A percentile compares a stretch with the other conserved stretches of the same genome.
These are phyloP conservation scores for Nakazawaea ernobii DNA, from an alignment of 805 yeast species.

Conservation along the genomic window DNA sequence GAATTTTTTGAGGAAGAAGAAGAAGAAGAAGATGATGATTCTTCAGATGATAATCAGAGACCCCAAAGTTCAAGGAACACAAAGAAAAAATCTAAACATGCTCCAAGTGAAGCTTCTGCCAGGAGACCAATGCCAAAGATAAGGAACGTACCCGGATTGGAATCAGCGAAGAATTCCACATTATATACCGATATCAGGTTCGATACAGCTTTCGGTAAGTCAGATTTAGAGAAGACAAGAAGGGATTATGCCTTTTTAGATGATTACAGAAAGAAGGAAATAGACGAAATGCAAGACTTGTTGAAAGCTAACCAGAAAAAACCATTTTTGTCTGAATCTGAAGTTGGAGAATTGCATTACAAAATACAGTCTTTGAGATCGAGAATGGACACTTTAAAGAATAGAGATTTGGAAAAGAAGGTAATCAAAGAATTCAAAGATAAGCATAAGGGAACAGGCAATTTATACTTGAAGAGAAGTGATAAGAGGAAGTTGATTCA, in stretches of 20 bases:
- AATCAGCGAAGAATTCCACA: conserved; percentile 30
- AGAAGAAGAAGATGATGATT: conserved; percentile 9
- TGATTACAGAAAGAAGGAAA: conserved; percentile 75
- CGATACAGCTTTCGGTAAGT: conserved; percentile 84
- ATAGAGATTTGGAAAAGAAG: conserved; percentile 68
- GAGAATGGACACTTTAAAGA: conserved; percentile 59
- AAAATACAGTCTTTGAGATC: conserved; percentile 61
- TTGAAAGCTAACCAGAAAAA: conserved; percentile 48
- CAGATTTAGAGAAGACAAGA: conserved; percentile 62
- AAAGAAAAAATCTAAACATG: conserved; percentile 62
- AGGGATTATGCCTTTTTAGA: conserved; percentile 81
- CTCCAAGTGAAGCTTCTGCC: conserved; percentile 76
- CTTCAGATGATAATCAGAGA: conserved; percentile 2
- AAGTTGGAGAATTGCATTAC: conserved; percentile 47
- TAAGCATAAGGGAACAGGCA: conserved; percentile 44
- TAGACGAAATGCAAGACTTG: conserved; percentile 49
- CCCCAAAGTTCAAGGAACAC: conserved; percentile 11
- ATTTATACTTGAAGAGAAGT: conserved; percentile 57
- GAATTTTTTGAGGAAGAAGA: conserved; percentile 13
- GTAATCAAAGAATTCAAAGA: conserved; percentile 57
- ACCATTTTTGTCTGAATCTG: conserved; percentile 35
- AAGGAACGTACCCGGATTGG: conserved; percentile 70
- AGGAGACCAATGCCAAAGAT: conserved; percentile 64
- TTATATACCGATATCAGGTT: conserved; percentile 81
- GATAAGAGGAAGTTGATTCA: conserved; percentile 72